Base-by-base conservation (phyloP, 2,329 filamentous ascomycete genomes). In the Clonostachys rhizophaga region DNA sequence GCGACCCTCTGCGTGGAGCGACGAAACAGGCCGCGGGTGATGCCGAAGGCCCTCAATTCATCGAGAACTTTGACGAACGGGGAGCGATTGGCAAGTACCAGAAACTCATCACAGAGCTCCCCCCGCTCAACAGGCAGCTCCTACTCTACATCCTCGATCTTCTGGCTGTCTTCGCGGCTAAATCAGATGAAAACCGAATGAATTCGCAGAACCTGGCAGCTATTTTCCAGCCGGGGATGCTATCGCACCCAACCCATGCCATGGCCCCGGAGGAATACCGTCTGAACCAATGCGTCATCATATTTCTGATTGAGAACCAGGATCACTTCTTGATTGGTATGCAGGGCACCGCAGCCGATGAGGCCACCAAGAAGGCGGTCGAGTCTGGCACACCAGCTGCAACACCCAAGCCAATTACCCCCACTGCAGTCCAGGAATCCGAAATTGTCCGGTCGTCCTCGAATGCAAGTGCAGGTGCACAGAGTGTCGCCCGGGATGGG, bases 241-340 rank as follows among this genome's bases (percentile, higher is more conserved):
- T 99, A 13, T 96, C 91, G 3, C 94, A 99, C 64, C 94, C 94
- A 1, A 75, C 81, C 50, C 94, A 99, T 64, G 91, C 95, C 60
- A 97, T 99, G 92, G 86, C 90, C 1, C 94, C 94, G 0, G 82
- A 88, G 48, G 92, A 97, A 61, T 99, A 99, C 64, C 85, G 90
- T 34, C 74, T 99, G 6, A 97, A 95, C 62, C 94, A 99, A 74
- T 92, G 94, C 58, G 92, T 99, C 17, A 79, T 99, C 53, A 96
- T 99, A 44, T 99, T 99, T 66, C 72, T 99, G 56, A 99, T 99
- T 55, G 91, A 97, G 62, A 96, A 99, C 59, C 94, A 99, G 65
- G 94, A 99, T 60, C 89, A 96, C 66, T 99, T 99, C 74, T 74
- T 99, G 54, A 95, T 99, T 54, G 94, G 94, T 47, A 99, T 99